A percentile compares a stretch with the other conserved stretches of the same genome.
Conservation (phyloP, 805 yeast genomes). For the Cyberlindnera saturnus region DNA sequence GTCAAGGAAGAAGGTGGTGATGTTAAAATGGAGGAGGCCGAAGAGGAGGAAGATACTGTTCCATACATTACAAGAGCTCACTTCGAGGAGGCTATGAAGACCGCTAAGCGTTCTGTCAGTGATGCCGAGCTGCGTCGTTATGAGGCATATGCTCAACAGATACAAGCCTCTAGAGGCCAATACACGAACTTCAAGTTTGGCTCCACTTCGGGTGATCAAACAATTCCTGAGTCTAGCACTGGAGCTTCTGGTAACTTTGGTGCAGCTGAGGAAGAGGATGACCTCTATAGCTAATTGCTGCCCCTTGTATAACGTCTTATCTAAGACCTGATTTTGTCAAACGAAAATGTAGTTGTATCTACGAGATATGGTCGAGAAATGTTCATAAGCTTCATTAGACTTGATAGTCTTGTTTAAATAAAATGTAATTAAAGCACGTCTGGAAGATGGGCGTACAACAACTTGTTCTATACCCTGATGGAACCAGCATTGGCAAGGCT, state of each 20-base stretch:
- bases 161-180: slow-evolving; percentile 94
- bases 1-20: slow-evolving; percentile 40
- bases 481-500: slow-evolving; percentile 8
- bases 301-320: neutral
- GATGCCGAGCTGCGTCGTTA: slow-evolving; percentile 98
- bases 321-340: neutral
- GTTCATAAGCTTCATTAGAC: too few species aligned
- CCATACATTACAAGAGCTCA: slow-evolving; percentile 92
- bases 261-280: slow-evolving; percentile 61
- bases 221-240: slow-evolving; percentile 34
- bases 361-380: too few species aligned
- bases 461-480: neutral
- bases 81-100: slow-evolving; percentile 99
- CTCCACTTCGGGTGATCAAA: slow-evolving; percentile 26
- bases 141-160: slow-evolving; percentile 96
- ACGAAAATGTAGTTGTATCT: too few species aligned
- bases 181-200: slow-evolving; percentile 84
- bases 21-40: slow-evolving; percentile 41
- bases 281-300: slow-evolving; percentile 41
- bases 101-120: slow-evolving; percentile 95
- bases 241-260: slow-evolving; percentile 31
- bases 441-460: too few species aligned
- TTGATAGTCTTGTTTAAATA: too few species aligned
- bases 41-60: slow-evolving; percentile 84
- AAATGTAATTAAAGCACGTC: too few species aligned